Conservation (phyloP, 2,329 filamentous ascomycete species). For the Stagonosporopsis vannaccii region DNA sequence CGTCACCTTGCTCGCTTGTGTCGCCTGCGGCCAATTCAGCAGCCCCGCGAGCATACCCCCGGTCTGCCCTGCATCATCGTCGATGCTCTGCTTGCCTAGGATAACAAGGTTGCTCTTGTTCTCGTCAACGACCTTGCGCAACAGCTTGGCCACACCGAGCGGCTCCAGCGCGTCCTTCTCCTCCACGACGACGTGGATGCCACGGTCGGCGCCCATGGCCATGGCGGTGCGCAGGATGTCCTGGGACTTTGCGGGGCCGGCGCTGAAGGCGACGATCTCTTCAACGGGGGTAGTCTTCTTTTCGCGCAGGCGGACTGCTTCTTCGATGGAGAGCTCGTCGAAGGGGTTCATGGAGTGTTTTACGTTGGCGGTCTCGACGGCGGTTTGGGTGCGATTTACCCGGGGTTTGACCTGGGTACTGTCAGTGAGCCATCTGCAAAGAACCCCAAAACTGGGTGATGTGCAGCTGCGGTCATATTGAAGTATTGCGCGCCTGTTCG, state of each 20-base stretch:
- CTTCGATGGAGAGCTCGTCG: slow-evolving; percentile 97
- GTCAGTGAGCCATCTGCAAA: background rate
- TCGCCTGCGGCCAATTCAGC: slow-evolving; percentile 92
- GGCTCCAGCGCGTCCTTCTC: slow-evolving; percentile 82
- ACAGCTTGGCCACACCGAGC: slow-evolving; percentile 87
- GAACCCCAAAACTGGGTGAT: background rate
- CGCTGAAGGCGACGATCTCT: slow-evolving; percentile 89
- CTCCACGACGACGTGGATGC: slow-evolving; percentile 73
- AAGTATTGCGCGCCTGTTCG: background rate
- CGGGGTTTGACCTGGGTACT: slow-evolving; percentile 68
- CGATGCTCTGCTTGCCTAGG: slow-evolving; percentile 96
- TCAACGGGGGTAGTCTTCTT: slow-evolving; percentile 71
- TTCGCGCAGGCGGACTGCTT: slow-evolving; percentile 93
- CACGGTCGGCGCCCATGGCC: slow-evolving; percentile 97
- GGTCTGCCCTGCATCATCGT: slow-evolving; percentile 94
- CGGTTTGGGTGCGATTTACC: slow-evolving; percentile 77
- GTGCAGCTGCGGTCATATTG: background rate
- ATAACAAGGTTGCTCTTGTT: slow-evolving; percentile 92
- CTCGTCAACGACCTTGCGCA: slow-evolving; percentile 78
- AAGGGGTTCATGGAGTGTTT: slow-evolving; percentile 99
- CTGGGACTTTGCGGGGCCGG: slow-evolving; percentile 84
- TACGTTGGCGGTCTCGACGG: slow-evolving; percentile 88
- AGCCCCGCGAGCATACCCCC: slow-evolving; percentile 97
- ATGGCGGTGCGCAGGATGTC: slow-evolving; percentile 95
- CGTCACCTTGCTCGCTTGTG: slow-evolving; percentile 85